Evolutionary conservation across 768 basidiomycete species (phyloP), one percentile per base, ranked within the genome.

Genomic region (Phanerochaete sordida): DNA sequence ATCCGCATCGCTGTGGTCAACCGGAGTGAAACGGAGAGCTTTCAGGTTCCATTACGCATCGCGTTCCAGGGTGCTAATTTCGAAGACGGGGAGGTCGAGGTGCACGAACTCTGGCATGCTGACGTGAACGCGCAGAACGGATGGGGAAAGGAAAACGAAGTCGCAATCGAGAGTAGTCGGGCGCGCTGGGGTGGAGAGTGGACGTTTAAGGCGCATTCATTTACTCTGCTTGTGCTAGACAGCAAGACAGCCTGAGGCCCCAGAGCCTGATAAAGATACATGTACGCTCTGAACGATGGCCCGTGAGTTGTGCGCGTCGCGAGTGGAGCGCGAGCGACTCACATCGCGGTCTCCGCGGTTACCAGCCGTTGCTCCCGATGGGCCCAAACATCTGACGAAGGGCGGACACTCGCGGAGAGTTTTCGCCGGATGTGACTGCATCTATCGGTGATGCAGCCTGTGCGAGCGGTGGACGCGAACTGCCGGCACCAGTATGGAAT

Each of bases 1-100:
- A 67, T 87, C n/a, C 74, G 83, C 16, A 57, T 86, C 3, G 82
- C 82, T 12, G 72, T 85, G 11, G 72, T 86, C 23, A 87, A 87
- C 62, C 73, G 82, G 3, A 75, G 78, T 63, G 77, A 79, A 6
- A 62, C 62, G 5, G 65, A 72, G 23, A 55, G 47, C 31, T 61
- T 65, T 33, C 73, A 71, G 15, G 81, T 76, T 62, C 65, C 68
- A 1, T 69, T 79, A 0, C 76, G 77, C 9, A 71, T 80, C 28
- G 54, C 65, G 0, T 76, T 78, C 68, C 76, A 76, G 26, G 28
- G 54, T 9, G 57, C 60, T 2, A 66, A 73, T 2, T 62, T 47
- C 26, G 60, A 63, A n/a, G 28, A 31, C 6, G 19, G 16, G 31
- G 57, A 62, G 1, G 72, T 82, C 26, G 73, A 71, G 60, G 75